A percentile compares a stretch with the other conserved stretches of the same genome.
phyloP scores from a whole-genome alignment of 495 filamentous ascomycete species.

The Neurospora sp. region DNA sequence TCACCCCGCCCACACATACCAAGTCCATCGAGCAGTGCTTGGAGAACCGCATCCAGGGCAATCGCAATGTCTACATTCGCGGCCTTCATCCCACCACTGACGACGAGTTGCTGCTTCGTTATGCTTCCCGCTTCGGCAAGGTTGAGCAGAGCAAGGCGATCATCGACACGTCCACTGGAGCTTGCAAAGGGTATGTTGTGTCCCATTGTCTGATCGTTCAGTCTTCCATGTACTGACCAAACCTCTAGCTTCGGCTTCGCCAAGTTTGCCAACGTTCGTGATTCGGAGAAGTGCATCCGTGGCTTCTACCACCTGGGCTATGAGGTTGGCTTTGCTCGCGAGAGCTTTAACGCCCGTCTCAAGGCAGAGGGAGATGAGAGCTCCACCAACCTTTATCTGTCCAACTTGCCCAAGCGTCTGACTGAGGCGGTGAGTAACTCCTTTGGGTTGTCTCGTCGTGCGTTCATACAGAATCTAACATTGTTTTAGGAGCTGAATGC shows the following conservation, averaged over 20 bases:
- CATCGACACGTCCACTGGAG: slow-evolving; percentile 79
- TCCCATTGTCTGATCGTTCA: neutral
- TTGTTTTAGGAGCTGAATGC: slow-evolving; percentile 51
- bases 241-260: slow-evolving; percentile 80
- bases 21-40: slow-evolving; percentile 83
- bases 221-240: slow-evolving; percentile 11
- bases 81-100: slow-evolving; percentile 90
- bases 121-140: slow-evolving; percentile 76
- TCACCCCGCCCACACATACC: slow-evolving; percentile 59
- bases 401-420: slow-evolving; percentile 83
- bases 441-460: neutral
- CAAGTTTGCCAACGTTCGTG: slow-evolving; percentile 75
- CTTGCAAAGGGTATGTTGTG: slow-evolving; percentile 79
- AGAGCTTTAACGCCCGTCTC: slow-evolving; percentile 91
- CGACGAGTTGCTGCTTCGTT: slow-evolving; percentile 74
- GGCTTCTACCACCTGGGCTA: slow-evolving; percentile 91
- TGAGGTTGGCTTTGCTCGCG: slow-evolving; percentile 91
- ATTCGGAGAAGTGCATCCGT: slow-evolving; percentile 91
- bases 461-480: slow-evolving; percentile 1
- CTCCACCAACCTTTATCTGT: slow-evolving; percentile 95
- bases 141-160: slow-evolving; percentile 96
- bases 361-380: slow-evolving; percentile 77
- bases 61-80: slow-evolving; percentile 94
- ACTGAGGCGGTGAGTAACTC: slow-evolving; percentile 62
- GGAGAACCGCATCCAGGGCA: slow-evolving; percentile 74